Conservation (phyloP, 2,329 filamentous ascomycete genomes). For the Neurospora sp. region DNA sequence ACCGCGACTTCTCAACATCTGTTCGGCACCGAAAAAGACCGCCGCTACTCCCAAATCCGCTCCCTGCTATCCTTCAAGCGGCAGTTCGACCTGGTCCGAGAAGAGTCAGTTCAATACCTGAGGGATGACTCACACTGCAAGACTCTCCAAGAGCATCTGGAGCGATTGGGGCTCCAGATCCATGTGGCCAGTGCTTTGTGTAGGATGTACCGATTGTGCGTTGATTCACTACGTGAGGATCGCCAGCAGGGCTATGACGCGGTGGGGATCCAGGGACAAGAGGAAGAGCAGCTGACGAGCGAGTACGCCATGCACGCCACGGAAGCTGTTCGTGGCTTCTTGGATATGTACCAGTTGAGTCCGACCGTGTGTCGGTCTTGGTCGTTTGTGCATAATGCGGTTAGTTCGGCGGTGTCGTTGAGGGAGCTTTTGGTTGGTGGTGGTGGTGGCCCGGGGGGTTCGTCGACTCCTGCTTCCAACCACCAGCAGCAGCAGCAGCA, state of each 20-base stretch:
- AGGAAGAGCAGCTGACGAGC: background rate
- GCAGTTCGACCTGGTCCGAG: background rate
- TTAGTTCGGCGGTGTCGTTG: background rate
- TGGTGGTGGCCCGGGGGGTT: background rate
- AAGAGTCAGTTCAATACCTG: background rate
- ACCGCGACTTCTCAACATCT: background rate
- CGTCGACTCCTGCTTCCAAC: background rate
- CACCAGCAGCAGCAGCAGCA: background rate
- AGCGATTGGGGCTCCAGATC: background rate
- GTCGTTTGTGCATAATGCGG: constrained; percentile 2
- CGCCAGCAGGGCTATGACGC: background rate
- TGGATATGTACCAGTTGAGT: constrained; percentile 1
- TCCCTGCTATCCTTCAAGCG: background rate
- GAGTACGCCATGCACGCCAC: background rate
- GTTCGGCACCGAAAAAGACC: background rate
- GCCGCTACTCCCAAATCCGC: background rate
- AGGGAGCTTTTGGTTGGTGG: background rate
- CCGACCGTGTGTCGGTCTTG: constrained; percentile 1
- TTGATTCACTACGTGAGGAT: background rate
- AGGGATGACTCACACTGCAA: background rate
- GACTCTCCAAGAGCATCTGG: background rate
- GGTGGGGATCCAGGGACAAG: background rate
- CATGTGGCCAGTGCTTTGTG: background rate
- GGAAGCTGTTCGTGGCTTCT: background rate
- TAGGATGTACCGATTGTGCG: background rate